phyloP scores from a whole-genome alignment of 192 early-diverging fungal genomes.

The Chytriomyces sp. region DNA sequence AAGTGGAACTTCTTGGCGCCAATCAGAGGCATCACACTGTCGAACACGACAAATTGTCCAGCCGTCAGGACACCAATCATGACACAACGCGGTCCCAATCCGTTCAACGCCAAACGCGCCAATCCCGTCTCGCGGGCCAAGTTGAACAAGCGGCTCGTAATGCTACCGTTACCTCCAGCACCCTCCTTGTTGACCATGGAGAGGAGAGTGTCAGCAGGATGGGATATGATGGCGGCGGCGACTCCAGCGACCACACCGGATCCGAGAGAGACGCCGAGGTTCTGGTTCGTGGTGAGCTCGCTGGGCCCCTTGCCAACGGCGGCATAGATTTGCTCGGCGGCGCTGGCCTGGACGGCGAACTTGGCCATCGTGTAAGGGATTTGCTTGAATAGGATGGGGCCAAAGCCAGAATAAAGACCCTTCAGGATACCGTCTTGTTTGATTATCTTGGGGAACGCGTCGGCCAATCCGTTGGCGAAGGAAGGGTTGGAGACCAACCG shows the following conservation, averaged over 20 bases:
- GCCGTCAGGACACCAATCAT: conserved; percentile 90
- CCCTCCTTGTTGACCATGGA: no score
- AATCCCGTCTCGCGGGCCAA: no score
- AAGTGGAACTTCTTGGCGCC: conserved; percentile 32
- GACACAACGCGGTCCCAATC: conserved; percentile 78
- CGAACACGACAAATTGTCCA: conserved; percentile 28
- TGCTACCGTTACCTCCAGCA: no score
- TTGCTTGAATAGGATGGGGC: conserved; percentile 69
- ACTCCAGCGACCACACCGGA: conserved; percentile 86
- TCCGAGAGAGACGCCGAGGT: conserved; percentile 64
- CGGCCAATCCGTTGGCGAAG: no score
- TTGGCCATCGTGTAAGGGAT: conserved; percentile 79
- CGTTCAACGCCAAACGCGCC: conserved; percentile 64
- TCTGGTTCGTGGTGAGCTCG: conserved; percentile 37
- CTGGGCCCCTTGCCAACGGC: no score
- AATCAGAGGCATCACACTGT: conserved; percentile 15
- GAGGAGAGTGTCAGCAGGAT: no score
- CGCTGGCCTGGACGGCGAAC: conserved; percentile 65
- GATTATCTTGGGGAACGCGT: no score
- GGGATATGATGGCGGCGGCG: no score
- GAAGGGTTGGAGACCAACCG: no score
- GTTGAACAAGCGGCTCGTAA: no score
- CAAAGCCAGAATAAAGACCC: conserved; percentile 75
- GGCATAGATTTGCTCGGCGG: conserved; percentile 52
- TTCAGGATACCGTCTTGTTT: conserved; percentile 63